A percentile compares a stretch with the other conserved stretches of the same genome.
Evolutionary conservation across 2,329 filamentous ascomycete genomes (phyloP).

Genomic region (Raffaelea arxii): DNA sequence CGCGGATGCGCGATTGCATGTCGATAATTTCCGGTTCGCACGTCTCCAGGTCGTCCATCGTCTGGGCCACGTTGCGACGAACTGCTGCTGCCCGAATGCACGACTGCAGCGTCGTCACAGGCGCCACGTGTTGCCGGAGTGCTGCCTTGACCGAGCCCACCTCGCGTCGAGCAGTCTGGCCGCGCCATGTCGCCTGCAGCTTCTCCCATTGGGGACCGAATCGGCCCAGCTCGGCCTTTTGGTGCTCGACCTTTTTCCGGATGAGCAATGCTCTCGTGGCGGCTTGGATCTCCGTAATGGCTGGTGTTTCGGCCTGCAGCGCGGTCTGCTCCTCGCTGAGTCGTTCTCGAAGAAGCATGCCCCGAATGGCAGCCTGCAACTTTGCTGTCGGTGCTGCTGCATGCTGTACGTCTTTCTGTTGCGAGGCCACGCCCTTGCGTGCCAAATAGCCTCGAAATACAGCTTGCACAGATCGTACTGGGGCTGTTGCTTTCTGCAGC

Average conservation of each 20-base stretch:
- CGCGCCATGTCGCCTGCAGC: constrained; percentile 38
- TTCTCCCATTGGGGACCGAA: constrained; percentile 41
- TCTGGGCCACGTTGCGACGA: constrained; percentile 37
- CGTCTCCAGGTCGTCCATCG: constrained; percentile 36
- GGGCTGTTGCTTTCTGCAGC: constrained; percentile 51
- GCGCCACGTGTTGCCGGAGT: constrained; percentile 31
- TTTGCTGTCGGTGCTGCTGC: constrained; percentile 41
- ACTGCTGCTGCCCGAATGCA: constrained; percentile 45
- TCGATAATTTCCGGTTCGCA: constrained; percentile 36
- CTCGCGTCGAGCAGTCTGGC: constrained; percentile 35
- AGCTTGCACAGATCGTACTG: constrained; percentile 57
- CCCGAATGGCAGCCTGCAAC: constrained; percentile 59
- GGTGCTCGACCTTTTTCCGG: constrained; percentile 40
- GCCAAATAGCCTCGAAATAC: constrained; percentile 57
- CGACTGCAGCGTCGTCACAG: constrained; percentile 39
- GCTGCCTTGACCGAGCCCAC: constrained; percentile 36
- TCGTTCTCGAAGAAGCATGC: constrained; percentile 51
- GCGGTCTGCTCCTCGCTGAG: constrained; percentile 42
- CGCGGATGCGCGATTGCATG: constrained; percentile 51
- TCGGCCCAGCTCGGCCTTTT: constrained; percentile 40
- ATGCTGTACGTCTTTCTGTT: constrained; percentile 45
- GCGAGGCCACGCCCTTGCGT: constrained; percentile 45
- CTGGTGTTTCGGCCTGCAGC: constrained; percentile 39
- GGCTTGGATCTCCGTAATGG: constrained; percentile 53
- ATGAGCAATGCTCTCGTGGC: constrained; percentile 53